Conservation (phyloP, 116 monocot species). For the Thalassia testudinum region DNA sequence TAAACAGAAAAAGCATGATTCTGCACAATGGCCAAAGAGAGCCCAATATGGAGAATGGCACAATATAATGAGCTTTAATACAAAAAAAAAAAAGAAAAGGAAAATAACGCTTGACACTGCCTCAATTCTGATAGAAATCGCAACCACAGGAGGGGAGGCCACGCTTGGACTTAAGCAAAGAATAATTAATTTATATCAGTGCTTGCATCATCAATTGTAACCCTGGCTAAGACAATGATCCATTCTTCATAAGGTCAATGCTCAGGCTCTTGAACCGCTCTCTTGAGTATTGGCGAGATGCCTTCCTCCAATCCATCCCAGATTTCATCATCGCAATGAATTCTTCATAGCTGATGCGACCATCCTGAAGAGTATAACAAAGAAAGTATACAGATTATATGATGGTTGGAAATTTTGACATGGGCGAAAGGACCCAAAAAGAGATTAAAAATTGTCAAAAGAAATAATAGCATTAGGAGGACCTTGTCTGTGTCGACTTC, state of each 20-base stretch:
- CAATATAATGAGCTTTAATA: too few species aligned
- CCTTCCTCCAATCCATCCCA: slow-evolving; percentile 28
- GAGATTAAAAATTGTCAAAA: not conserved
- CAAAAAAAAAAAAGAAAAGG: too few species aligned
- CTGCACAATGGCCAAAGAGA: too few species aligned
- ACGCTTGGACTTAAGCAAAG: too few species aligned
- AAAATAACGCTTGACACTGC: too few species aligned
- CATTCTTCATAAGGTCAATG: slow-evolving; percentile 15
- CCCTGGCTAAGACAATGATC: slow-evolving; percentile 1
- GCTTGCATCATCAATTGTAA: too few species aligned
- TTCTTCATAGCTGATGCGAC: slow-evolving; percentile 24
- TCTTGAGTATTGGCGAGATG: slow-evolving; percentile 26
- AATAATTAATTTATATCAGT: too few species aligned
- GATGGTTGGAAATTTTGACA: too few species aligned
- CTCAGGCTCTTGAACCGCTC: slow-evolving; percentile 27
- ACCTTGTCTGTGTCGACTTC: slow-evolving; percentile 81
- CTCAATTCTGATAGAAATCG: too few species aligned
- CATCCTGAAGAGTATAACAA: slow-evolving; percentile 14
- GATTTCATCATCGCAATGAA: slow-evolving; percentile 32
- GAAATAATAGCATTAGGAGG: not conserved
- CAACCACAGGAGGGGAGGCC: too few species aligned
- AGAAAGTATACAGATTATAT: not conserved
- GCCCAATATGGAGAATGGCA: too few species aligned
- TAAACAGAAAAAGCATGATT: too few species aligned
- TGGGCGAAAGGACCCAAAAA: not conserved